Base-by-base conservation (phyloP, 2,329 filamentous ascomycete genomes). In the Claviceps sp. region DNA sequence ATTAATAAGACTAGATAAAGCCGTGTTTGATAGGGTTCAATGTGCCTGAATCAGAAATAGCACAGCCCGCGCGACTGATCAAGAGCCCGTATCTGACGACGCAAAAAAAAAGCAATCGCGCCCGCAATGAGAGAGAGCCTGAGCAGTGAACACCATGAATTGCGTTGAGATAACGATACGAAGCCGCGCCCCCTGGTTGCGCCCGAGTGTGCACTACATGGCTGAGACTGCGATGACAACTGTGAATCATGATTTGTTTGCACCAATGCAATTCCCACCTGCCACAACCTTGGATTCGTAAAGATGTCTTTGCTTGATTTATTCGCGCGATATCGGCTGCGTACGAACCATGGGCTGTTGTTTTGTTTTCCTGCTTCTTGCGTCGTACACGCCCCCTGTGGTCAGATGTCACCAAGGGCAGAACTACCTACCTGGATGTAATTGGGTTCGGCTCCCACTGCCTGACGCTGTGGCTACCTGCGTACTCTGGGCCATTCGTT, bases 341-440 rank as follows among this genome's bases (percentile, higher is more conserved):
- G 38, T 4, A 8, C 26, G 20, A 14, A n/a, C 9, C 22, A 11
- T 36, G 7, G 43, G 6, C 13, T 46, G 11, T 46, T 46, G 5
- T 20, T 34, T 34, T 45, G 6, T 45, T 9, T 26, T 36, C 30
- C n/a, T 42, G 18, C 11, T 42, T 42, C 44, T 30, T 45, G 45
- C 42, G 30, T 53, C 40, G 7, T 24, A 38, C 49, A 51, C 49
- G 38, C 52, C 46, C 49, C 49, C 37, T 30, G 6, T 20, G 8
- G 24, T 38, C 8, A 53, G 44, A 22, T 26, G 40, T 30, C 26
- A 14, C 54, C 52, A 54, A 41, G 46, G 54, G 49, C 52, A 54
- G 52, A 37, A n/a, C 44, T 24, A 24, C 2, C 44, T 24, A 24
- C 2, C 20, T 20, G 42, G 43, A 14, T 16, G 40, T 26, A 26